Evolutionary conservation across 108 stramenopile genomes (phyloP).

Genomic region (Skeletonema grethae): DNA sequence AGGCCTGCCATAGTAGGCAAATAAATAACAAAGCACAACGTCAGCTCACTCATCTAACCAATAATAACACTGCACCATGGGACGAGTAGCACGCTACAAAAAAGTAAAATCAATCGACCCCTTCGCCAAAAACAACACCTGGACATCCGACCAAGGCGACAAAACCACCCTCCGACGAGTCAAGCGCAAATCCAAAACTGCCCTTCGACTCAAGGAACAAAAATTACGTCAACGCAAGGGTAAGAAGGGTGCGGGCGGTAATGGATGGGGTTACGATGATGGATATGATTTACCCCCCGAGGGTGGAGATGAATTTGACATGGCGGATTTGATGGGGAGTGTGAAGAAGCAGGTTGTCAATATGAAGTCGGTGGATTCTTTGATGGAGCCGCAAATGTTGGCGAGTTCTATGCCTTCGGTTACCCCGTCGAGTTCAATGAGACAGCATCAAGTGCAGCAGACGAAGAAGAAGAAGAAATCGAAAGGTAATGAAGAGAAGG

Average conservation of each 20-base stretch:
- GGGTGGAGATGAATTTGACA: constrained; percentile 50
- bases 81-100: constrained; percentile 53
- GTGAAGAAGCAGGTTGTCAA: constrained; percentile 33
- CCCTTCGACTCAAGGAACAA: constrained; percentile 40
- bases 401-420: not conserved
- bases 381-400: constrained; percentile 11
- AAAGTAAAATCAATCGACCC: constrained; percentile 56
- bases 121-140: constrained; percentile 41
- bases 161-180: constrained; percentile 29
- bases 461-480: constrained; percentile 12
- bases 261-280: constrained; percentile 33
- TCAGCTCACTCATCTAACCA: not conserved
- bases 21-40: too few species aligned
- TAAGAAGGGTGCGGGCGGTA: constrained; percentile 12
- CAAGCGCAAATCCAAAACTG: constrained; percentile 46
- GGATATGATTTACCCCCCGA: constrained; percentile 50
- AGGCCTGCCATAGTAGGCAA: too few species aligned
- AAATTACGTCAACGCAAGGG: constrained; percentile 28
- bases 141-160: constrained; percentile 44
- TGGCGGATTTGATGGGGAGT: constrained; percentile 48
- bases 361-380: constrained; percentile 13
- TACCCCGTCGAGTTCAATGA: not conserved
- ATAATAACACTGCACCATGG: constrained; percentile 27
- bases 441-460: not conserved
- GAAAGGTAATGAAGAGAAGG: not conserved